phyloP scores from a whole-genome alignment of 2,329 filamentous ascomycete genomes.

The Diaporthe australafricana region DNA sequence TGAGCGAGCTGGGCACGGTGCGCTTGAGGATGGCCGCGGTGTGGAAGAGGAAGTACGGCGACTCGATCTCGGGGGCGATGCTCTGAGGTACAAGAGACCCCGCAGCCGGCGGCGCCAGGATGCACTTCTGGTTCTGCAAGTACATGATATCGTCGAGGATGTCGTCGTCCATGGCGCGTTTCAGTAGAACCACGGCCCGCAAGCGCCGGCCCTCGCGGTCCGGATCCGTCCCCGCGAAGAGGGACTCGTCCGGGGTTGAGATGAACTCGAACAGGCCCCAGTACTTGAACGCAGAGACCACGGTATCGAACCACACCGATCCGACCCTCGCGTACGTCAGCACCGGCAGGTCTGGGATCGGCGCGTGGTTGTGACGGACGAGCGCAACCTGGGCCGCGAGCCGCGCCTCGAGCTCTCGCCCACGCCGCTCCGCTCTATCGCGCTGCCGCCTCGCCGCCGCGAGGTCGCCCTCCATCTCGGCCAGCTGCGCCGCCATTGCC shows the following conservation, averaged over 20 bases:
- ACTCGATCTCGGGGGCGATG: constrained; percentile 18
- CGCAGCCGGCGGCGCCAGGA: not conserved
- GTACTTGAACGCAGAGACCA: constrained; percentile 32
- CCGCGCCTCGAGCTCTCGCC: not conserved
- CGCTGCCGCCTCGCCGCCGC: constrained; percentile 1
- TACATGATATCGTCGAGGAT: constrained; percentile 35
- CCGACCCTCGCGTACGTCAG: constrained; percentile 29
- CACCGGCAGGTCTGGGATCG: constrained; percentile 30
- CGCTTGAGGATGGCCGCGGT: constrained; percentile 27
- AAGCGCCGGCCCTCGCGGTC: constrained; percentile 22
- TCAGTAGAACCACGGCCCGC: constrained; percentile 28
- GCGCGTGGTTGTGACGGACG: not conserved
- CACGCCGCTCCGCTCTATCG: constrained; percentile 9
- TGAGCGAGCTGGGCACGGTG: constrained; percentile 24
- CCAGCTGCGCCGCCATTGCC: constrained; percentile 3
- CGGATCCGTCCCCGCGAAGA: not conserved
- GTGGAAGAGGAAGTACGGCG: constrained; percentile 30
- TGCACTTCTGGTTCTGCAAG: constrained; percentile 14
- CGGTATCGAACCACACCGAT: constrained; percentile 32
- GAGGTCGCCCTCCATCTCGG: constrained; percentile 16
- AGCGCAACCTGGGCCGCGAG: not conserved
- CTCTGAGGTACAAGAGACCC: not conserved
- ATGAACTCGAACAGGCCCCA: constrained; percentile 34
- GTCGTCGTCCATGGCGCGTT: constrained; percentile 35
- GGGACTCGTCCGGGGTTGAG: constrained; percentile 22